Evolutionary conservation across 2,329 filamentous ascomycete genomes (phyloP).

Genomic region (Dactylonectria macrodidyma): DNA sequence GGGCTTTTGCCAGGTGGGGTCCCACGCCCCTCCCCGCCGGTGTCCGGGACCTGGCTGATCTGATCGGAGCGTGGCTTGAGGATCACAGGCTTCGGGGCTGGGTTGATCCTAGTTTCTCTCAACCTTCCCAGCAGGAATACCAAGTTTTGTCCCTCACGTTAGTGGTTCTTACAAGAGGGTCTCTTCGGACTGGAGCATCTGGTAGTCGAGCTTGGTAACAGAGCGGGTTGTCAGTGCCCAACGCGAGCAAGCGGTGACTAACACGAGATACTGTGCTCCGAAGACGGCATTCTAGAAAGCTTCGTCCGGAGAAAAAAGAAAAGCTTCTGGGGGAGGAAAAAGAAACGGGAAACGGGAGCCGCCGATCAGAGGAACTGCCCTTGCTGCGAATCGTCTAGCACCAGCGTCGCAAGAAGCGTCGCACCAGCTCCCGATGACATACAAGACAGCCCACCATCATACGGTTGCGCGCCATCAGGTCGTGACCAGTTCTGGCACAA

Average conservation of each 20-base stretch:
- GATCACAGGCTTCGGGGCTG: constrained; percentile 43
- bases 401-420: constrained; percentile 10
- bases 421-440: constrained; percentile 32
- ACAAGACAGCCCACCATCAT: constrained; percentile 45
- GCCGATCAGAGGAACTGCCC: constrained; percentile 14
- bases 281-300: constrained; percentile 4
- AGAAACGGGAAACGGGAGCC: background rate
- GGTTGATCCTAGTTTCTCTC: constrained; percentile 41
- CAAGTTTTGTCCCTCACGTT: constrained; percentile 1
- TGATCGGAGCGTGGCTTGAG: constrained; percentile 49
- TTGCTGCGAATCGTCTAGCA: background rate
- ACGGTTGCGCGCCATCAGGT: constrained; percentile 39
- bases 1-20: constrained; percentile 1
- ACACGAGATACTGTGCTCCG: constrained; percentile 7
- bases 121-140: background rate
- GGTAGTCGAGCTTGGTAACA: constrained; percentile 4
- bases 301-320: constrained; percentile 5
- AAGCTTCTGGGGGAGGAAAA: background rate
- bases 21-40: constrained; percentile 9
- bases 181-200: background rate
- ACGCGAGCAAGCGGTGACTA: constrained; percentile 5
- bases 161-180: background rate
- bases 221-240: constrained; percentile 16
- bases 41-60: constrained; percentile 39
- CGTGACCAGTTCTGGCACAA: constrained; percentile 20